Evolutionary conservation across 2,329 filamentous ascomycete species (phyloP).

Genomic region (Chalaropsis thielavioides): DNA sequence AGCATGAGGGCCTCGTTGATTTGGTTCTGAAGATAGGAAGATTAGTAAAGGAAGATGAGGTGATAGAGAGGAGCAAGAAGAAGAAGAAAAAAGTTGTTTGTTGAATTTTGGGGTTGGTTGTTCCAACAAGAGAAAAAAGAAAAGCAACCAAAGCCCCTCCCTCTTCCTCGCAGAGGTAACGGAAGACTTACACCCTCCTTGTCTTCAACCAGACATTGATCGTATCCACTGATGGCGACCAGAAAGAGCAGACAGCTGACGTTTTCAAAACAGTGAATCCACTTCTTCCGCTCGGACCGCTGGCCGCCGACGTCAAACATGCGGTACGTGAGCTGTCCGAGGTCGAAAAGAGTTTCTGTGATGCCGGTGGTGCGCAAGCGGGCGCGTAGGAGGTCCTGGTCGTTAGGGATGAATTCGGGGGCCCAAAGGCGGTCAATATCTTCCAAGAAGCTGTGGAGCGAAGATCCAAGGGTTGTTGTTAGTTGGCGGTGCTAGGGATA

Average conservation of each 20-base stretch:
- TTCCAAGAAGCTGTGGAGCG: conserved; percentile 56
- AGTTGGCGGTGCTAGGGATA: background rate
- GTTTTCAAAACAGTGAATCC: conserved; percentile 94
- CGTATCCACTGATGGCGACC: conserved; percentile 89
- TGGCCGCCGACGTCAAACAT: conserved; percentile 96
- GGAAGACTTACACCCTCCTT: conserved; percentile 69
- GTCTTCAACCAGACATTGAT: conserved; percentile 91
- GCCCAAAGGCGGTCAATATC: conserved; percentile 63
- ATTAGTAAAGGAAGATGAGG: too few relatives aligned
- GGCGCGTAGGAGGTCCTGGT: conserved; percentile 87
- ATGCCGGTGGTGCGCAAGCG: conserved; percentile 87
- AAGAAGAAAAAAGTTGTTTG: background rate
- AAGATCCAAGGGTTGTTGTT: background rate
- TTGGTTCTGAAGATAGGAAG: conserved; percentile 49
- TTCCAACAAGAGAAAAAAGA: background rate
- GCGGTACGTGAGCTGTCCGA: conserved; percentile 81
- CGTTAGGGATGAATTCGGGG: conserved; percentile 70
- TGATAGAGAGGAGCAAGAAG: background rate
- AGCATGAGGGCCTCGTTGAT: conserved; percentile 83
- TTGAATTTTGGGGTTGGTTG: background rate
- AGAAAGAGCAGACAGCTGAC: conserved; percentile 86
- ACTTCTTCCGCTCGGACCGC: conserved; percentile 87
- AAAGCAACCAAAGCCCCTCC: too few relatives aligned
- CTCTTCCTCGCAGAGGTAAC: too few relatives aligned
- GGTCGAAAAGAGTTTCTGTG: conserved; percentile 85